Conservation (phyloP, 345 rosid species). For the Arabidopsis suecica region DNA sequence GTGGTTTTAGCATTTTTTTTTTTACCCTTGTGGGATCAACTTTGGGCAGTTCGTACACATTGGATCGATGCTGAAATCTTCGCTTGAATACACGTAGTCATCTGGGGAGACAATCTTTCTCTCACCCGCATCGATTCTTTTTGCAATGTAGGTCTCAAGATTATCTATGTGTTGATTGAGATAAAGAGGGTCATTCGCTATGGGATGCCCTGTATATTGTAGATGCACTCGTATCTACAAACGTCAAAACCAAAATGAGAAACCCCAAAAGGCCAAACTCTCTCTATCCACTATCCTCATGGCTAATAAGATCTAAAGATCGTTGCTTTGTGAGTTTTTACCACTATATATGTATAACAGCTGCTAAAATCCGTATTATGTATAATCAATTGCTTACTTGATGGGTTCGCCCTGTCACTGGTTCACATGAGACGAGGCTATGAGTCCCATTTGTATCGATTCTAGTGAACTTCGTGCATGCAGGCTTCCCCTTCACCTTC, state of each 20-base stretch:
- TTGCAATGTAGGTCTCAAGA: constrained; percentile 55
- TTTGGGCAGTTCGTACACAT: constrained; percentile 82
- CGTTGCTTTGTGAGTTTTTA: not conserved
- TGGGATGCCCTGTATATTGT: constrained; percentile 82
- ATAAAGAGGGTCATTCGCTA: constrained; percentile 89
- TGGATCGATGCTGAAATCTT: constrained; percentile 79
- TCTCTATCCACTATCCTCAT: not conserved
- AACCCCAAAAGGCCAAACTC: not conserved
- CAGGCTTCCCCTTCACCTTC: constrained; percentile 68
- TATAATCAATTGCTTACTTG: constrained; percentile 60
- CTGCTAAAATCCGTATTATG: not conserved
- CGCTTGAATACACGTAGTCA: constrained; percentile 46
- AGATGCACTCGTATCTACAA: constrained; percentile 91
- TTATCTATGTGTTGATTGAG: constrained; percentile 51
- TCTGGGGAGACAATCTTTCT: constrained; percentile 35
- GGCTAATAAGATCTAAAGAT: not conserved
- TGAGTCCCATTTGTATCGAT: constrained; percentile 76
- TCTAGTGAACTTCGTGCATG: constrained; percentile 87
- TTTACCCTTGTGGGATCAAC: constrained; percentile 81
- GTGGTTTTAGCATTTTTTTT: not conserved
- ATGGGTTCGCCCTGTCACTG: constrained; percentile 94
- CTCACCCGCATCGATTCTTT: constrained; percentile 57
- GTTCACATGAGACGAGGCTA: constrained; percentile 89
- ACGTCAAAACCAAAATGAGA: constrained; percentile 6
- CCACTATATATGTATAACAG: not conserved